Evolutionary conservation across 306 rosid species (phyloP), one percentile per base, ranked within the genome.

Genomic region (Mimosa pudica): DNA sequence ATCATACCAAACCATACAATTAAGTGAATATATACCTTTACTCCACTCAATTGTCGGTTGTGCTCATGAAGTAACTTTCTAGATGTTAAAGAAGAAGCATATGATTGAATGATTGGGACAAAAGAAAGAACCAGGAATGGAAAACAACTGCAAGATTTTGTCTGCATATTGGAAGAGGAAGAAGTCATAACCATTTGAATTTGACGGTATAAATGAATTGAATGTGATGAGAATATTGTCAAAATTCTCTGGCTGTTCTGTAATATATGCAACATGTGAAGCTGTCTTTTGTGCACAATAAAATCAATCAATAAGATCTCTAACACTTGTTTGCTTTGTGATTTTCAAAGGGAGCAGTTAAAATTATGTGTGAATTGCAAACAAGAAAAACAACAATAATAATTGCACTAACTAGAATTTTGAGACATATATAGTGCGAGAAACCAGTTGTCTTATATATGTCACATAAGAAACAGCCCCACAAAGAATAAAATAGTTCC

Each of bases 321-420:
- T 84, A 82, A 71, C 68, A 89, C 82, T 89, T 91, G 98, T 94
- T 93, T 84, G 82, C 85, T 90, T 88, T 93, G 88, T 88, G 75
- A 84, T 89, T 91, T 93, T 96, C 98, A 85, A 90, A 91, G 91
- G 94, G 98, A 90, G 99, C 89, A 89, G 98, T 96, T 94, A 82
- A 87, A 88, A 83, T 86, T 78, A 79, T 80, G 78, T 86, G 86
- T 80, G 85, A 61, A 86, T 84, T 61, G 77, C 81, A 87, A 81
- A 81, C 38, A 45, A 70, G 33, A 17, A 42, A n/a, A 51, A 7
- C 10, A 46, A 17, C 7, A 58, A 58, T 20, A 86, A 76, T 57
- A 85, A 84, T 71, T 60, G 82, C 79, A 70, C 49, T 75, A 81
- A 67, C 41, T 41, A 77, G 66, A 80, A 79, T 75, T 71, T 5